A percentile compares a stretch with the other conserved stretches of the same genome.
phyloP scores from a whole-genome alignment of 176 grass and related monocot genomes.

The Raddia distichophylla region DNA sequence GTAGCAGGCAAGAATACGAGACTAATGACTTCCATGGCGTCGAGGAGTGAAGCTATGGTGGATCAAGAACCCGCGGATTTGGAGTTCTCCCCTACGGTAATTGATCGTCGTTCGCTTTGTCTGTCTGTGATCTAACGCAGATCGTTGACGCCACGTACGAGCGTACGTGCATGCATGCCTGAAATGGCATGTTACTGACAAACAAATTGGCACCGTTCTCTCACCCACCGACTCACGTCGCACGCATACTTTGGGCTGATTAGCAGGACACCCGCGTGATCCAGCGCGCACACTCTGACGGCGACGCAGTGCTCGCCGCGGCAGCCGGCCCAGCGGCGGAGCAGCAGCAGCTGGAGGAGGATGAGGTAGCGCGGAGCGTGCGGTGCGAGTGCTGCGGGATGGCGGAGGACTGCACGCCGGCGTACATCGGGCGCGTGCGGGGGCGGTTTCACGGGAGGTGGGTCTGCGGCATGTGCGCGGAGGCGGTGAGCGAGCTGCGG shows the following conservation, averaged over 20 bases:
- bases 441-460: slow-evolving; percentile 72
- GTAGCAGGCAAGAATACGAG: background rate
- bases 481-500: slow-evolving; percentile 79
- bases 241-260: background rate
- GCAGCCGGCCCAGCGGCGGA: background rate
- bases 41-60: background rate
- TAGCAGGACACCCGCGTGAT: background rate
- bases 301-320: background rate
- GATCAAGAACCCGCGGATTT: background rate
- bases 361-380: slow-evolving; percentile 50
- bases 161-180: background rate
- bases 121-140: background rate
- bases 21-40: background rate
- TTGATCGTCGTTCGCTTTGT: background rate
- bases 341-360: background rate
- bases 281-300: background rate
- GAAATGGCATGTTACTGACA: background rate
- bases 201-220: background rate
- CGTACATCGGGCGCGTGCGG: slow-evolving; percentile 65
- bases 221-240: background rate
- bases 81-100: background rate
- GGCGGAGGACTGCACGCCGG: slow-evolving; percentile 78
- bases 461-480: slow-evolving; percentile 80
- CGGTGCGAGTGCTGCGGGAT: slow-evolving; percentile 89
- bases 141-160: background rate